Base-by-base conservation (phyloP, 1,139 yeast species). In the Yamadazyma diddensiae region DNA sequence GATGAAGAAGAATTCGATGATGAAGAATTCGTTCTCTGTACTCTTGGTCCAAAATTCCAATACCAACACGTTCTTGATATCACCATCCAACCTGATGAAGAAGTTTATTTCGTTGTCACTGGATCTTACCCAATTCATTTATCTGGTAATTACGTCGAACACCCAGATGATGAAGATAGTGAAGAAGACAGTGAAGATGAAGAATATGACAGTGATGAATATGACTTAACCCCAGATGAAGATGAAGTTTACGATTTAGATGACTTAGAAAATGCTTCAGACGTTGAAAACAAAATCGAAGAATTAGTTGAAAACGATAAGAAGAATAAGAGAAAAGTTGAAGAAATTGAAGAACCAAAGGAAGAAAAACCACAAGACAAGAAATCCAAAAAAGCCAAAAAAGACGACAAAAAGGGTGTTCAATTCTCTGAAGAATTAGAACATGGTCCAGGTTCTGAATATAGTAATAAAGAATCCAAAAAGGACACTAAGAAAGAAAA, bases 41-140 rank as follows among this genome's bases (percentile, higher is more conserved):
- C 98, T 37, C 75, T 92, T 46, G 81, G 94, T 35, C 97, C 97
- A 62, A 75, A 82, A 57, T 56, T 69, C 36, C 84, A 79, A 59
- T 90, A 64, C 75, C 99, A 92, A 72, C 97, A 90, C 72, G 70
- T 94, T 41, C 62, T 92, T 41, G 97, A 92, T 56, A 67, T 92
- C 49, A 87, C 94, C 55, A 83, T 94, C 56, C 75, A 82, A 40
- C 95, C 97, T 52, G 94, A 82, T 55, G 98, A 92, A 68, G 95
- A 88, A 56, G 90, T 92, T 42, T 80, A 74, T 70, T 92, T 92
- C 57, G 94, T 87, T 53, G 97, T 86, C 40, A 83, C 95, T 45
- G 98, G 98, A 50, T 88, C 97, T 23, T 88, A 87, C 70, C 84
- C 95, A 49, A 73, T 92, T 47, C 94, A 90, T 62, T 72, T 92